Evolutionary conservation across 2,329 filamentous ascomycete species (phyloP).

Genomic region (Ceratocystis alfenasii): DNA sequence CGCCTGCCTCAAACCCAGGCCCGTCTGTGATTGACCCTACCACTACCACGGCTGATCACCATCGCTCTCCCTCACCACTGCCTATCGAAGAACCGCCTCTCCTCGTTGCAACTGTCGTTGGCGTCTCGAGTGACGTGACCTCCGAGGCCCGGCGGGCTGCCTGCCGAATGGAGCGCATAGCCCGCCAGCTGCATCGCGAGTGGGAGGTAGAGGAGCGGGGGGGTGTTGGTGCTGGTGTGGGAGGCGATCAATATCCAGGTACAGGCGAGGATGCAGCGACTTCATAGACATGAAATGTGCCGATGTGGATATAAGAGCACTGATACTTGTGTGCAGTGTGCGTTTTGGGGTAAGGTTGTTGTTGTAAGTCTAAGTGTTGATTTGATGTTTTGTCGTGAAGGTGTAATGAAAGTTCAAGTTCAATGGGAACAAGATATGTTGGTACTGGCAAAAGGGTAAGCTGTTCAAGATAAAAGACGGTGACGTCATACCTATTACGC

Average conservation of each 20-base stretch:
- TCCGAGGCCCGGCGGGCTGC: slow-evolving; percentile 43
- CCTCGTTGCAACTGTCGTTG: slow-evolving; percentile 44
- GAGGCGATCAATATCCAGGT: background rate
- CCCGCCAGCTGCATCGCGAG: slow-evolving; percentile 42
- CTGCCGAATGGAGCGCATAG: slow-evolving; percentile 42
- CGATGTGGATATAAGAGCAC: too few relatives aligned
- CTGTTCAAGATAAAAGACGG: background rate
- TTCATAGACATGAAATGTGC: background rate
- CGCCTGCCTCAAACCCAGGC: slow-evolving; percentile 27
- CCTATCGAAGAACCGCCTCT: slow-evolving; percentile 33
- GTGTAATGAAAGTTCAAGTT: background rate
- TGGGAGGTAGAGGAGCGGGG: slow-evolving; percentile 33
- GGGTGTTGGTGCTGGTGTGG: background rate
- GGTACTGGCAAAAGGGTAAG: too few relatives aligned
- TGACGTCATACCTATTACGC: background rate
- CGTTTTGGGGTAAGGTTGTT: background rate
- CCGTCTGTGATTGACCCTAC: background rate
- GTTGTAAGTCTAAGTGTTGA: background rate
- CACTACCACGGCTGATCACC: too few relatives aligned
- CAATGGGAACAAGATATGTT: background rate
- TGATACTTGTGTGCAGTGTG: too few relatives aligned
- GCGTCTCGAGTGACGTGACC: slow-evolving; percentile 35
- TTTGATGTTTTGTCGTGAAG: background rate
- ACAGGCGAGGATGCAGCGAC: background rate
- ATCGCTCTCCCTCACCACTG: too few relatives aligned